Evolutionary conservation across 1,139 yeast genomes (phyloP).

Genomic region (Casaregolazyma suthepensis): DNA sequence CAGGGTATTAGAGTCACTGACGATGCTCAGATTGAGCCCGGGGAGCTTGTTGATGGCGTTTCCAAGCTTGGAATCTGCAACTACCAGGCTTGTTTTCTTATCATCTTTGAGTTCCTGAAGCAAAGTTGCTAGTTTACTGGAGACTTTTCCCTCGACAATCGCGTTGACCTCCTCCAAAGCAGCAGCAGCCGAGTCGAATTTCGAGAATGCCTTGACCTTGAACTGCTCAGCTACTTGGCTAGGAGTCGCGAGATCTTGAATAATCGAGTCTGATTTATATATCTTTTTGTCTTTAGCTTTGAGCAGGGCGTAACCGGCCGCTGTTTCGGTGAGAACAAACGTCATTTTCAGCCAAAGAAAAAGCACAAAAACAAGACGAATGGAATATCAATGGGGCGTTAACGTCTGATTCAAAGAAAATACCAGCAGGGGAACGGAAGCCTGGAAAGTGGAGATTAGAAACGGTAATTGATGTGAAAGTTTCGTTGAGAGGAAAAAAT

Average conservation of each 20-base stretch:
- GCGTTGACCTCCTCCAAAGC: conserved; percentile 96
- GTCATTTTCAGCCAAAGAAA: conserved; percentile 48
- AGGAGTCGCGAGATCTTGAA: conserved; percentile 74
- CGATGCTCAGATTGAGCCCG: conserved; percentile 80
- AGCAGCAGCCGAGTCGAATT: conserved; percentile 88
- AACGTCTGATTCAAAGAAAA: background rate
- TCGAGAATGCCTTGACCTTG: conserved; percentile 91
- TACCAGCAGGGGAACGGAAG: background rate
- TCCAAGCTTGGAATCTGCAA: conserved; percentile 92
- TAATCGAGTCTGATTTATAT: conserved; percentile 70
- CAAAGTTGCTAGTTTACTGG: conserved; percentile 70
- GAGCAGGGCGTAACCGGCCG: conserved; percentile 96
- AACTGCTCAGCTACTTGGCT: conserved; percentile 70
- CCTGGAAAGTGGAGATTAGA: background rate
- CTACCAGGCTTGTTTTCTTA: conserved; percentile 85
- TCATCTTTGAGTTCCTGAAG: conserved; percentile 79
- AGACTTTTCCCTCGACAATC: conserved; percentile 87
- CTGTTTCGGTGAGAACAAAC: conserved; percentile 92
- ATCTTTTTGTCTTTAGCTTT: conserved; percentile 97
- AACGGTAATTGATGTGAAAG: background rate
- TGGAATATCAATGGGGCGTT: background rate
- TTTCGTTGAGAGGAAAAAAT: conserved; percentile 1
- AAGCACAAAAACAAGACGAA: background rate
- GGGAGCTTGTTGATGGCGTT: conserved; percentile 87
- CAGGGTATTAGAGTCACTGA: conserved; percentile 89